These are phyloP conservation scores for Raphanus raphanistrum DNA, from an alignment of 345 rosid species.

Conservation along the genomic window DNA sequence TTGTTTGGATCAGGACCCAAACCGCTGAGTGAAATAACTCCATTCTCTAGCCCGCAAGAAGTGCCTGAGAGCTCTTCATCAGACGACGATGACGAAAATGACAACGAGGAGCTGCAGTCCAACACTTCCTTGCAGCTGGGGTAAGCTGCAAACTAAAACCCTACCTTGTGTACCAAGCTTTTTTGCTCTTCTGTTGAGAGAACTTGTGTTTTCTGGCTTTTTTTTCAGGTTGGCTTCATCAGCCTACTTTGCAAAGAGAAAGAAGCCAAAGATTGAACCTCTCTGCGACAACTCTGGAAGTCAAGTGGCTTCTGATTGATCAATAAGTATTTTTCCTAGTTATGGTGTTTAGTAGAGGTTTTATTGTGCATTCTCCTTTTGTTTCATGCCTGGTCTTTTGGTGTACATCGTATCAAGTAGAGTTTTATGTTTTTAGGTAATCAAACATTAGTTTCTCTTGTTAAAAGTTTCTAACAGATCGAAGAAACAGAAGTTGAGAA, in stretches of 20 bases:
- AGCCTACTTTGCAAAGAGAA: constrained; percentile 8
- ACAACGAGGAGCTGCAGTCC: constrained; percentile 15
- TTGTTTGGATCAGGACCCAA: constrained; percentile 27
- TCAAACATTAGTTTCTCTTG: not conserved
- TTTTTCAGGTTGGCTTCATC: constrained; percentile 21
- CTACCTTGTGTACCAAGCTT: constrained; percentile 27
- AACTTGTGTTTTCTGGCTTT: not conserved
- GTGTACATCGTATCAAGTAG: constrained; percentile 8
- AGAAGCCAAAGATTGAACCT: constrained; percentile 33
- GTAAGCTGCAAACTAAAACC: constrained; percentile 28
- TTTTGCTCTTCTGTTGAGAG: not conserved
- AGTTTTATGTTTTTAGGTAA: constrained; percentile 18
- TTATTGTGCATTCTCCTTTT: constrained; percentile 7
- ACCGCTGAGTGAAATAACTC: constrained; percentile 18
- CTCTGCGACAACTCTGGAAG: constrained; percentile 39
- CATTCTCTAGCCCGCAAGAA: constrained; percentile 15
- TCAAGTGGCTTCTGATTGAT: constrained; percentile 39
- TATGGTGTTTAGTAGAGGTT: constrained; percentile 6
- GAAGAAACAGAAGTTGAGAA: not conserved
- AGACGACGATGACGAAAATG: constrained; percentile 29
- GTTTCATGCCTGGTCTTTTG: not conserved
- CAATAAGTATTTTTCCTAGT: not conserved
- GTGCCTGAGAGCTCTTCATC: constrained; percentile 36
- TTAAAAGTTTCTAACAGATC: not conserved
- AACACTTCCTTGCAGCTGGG: constrained; percentile 45